These are phyloP conservation scores for Tetrahymena borealis DNA, from an alignment of 73 alveolate genomes.

Conservation along the genomic window DNA sequence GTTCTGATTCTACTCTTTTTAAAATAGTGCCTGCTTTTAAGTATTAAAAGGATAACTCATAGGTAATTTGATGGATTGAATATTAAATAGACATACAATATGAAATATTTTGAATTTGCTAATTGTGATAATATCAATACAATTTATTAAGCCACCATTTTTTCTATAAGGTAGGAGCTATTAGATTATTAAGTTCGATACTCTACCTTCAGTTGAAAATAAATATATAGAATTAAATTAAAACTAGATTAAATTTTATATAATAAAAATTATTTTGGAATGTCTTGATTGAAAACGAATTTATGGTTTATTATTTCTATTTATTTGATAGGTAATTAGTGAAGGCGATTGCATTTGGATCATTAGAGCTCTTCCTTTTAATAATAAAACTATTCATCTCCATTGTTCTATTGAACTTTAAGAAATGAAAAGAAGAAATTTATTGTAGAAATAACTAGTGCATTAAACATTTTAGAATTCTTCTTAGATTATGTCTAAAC, in stretches of 20 bases:
- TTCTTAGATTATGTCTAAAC: neutral
- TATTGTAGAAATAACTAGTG: neutral
- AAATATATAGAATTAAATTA: too few species aligned
- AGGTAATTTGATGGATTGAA: neutral
- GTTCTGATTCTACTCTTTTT: slow-evolving; percentile 22
- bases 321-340: neutral
- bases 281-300: too few species aligned
- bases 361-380: neutral
- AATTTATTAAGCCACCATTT: too few species aligned
- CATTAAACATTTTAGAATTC: neutral
- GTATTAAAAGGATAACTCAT: slow-evolving; percentile 21
- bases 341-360: neutral
- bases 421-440: neutral
- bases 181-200: too few species aligned
- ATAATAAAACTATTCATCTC: neutral
- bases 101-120: neutral
- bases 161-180: too few species aligned
- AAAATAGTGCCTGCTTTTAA: slow-evolving; percentile 39
- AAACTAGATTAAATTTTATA: too few species aligned
- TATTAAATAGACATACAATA: neutral
- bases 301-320: neutral
- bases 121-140: too few species aligned
- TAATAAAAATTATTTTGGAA: too few species aligned
- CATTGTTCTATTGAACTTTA: neutral
- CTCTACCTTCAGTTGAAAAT: too few species aligned